Evolutionary conservation across 1,284 basidiomycete genomes (phyloP), one percentile per base, ranked within the genome.

Genomic region (Spongispora temasekensis): DNA sequence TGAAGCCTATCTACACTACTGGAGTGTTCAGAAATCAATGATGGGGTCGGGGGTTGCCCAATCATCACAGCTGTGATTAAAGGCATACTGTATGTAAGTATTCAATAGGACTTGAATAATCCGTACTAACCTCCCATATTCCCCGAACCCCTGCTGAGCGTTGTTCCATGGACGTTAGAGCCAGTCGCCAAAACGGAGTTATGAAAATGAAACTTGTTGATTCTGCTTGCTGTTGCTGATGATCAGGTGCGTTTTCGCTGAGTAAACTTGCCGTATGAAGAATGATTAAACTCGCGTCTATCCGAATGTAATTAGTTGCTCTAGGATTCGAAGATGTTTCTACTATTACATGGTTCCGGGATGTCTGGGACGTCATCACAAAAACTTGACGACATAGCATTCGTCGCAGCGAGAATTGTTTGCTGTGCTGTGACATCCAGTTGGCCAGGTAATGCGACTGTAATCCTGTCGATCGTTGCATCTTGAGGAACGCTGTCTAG

Each of bases 171-270:
- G 34, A 59, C 13, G n/a, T 51, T 51, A 12, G 58, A 57, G 17
- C 55, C 55, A 4, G 58, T 23, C 19, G 58, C n/a, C 19, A 57
- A 32, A n/a, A 59, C 34, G 35, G 58, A 57, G 32, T 59, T 59
- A 30, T 40, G 27, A 25, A 59, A 35, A 40, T 59, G 8, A 27
- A 59, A 51, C 23, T 57, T 35, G 4, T 27, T n/a, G 46, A 23
- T 9, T 50, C 58, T 25, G 46, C 9, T 13, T 57, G 32, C 40
- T 35, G 55, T 21, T 34, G 17, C 12, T 35, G 7, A 15, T 35
- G 21, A 17, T 21, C 21, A 9, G 15, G 21, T 19, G 40, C 51
- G 25, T 60, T 50, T 46, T 30, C 37, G 12, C 15, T 60, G 17
- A 60, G 55, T 10, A 60, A 7, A 37, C 56, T 60, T 13, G 30